Conservation (phyloP, 225 moss, liverwort and hornwort genomes). For the Straminergon stramineum region DNA sequence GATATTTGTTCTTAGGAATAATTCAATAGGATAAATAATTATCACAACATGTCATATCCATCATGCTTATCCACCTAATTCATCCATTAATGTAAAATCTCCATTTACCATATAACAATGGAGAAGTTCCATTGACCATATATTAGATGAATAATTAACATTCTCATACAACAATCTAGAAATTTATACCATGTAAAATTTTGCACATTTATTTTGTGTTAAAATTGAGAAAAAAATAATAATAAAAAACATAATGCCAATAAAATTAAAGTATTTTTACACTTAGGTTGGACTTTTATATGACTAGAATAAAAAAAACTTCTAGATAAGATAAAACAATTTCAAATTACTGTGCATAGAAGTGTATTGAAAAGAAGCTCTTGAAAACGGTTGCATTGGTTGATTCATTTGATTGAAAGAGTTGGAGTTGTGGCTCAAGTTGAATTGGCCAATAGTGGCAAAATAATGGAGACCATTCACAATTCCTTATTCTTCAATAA, state of each 20-base stretch:
- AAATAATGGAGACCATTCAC: no score
- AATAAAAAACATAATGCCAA: background rate
- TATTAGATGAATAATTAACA: background rate
- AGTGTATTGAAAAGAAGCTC: background rate
- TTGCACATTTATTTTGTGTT: background rate
- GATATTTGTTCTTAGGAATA: background rate
- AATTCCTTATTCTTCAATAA: rapidly evolving
- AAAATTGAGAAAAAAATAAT: rapidly evolving
- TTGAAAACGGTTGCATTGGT: no score
- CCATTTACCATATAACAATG: rapidly evolving
- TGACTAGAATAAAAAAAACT: rapidly evolving
- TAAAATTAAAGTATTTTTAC: background rate
- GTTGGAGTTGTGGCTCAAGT: no score
- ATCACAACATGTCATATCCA: background rate
- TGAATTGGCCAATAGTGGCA: no score
- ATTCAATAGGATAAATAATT: background rate
- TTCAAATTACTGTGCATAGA: no score
- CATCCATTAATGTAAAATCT: background rate
- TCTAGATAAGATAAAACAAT: no score
- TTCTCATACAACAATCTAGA: background rate
- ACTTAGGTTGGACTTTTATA: background rate
- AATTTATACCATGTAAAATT: background rate
- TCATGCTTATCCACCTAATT: background rate
- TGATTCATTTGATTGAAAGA: no score
- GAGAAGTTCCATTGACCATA: background rate